A percentile compares a stretch with the other conserved stretches of the same genome.
Conservation (phyloP, 352 stramenopile genomes). For the Globisporangium lucens region DNA sequence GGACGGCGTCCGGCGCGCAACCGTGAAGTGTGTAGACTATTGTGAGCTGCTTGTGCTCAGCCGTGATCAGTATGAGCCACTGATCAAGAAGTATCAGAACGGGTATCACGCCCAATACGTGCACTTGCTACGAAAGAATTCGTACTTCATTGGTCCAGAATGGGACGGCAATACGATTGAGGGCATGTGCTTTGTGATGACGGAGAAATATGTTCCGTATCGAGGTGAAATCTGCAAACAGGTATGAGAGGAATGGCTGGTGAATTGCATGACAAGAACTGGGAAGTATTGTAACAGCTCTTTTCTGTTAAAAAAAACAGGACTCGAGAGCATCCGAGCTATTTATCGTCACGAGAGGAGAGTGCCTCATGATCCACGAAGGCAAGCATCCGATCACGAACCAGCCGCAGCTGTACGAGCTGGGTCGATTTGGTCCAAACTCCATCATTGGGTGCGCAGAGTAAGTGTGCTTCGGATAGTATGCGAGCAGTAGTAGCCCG, state of each 20-base stretch:
- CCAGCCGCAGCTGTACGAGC: conserved; percentile 51
- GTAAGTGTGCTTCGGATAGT: conserved; percentile 30
- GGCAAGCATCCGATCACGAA: conserved; percentile 74
- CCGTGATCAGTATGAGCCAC: conserved; percentile 76
- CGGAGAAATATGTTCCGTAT: conserved; percentile 76
- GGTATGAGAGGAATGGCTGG: conserved; percentile 17
- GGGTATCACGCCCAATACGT: conserved; percentile 81
- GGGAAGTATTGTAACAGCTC: neutral
- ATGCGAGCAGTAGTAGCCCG: neutral
- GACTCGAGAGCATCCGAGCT: conserved; percentile 68
- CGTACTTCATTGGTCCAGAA: conserved; percentile 71
- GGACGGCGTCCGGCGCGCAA: conserved; percentile 65
- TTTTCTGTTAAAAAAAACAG: conserved; percentile 12
- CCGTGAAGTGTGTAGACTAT: conserved; percentile 65
- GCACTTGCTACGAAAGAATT: conserved; percentile 70
- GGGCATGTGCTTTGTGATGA: conserved; percentile 84
- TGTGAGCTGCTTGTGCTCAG: conserved; percentile 73
- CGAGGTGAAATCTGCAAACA: conserved; percentile 77
- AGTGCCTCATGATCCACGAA: conserved; percentile 74
- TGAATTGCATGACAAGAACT: neutral
- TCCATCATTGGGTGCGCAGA: conserved; percentile 78
- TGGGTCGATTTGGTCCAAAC: conserved; percentile 70
- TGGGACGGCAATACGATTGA: conserved; percentile 84
- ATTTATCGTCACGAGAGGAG: conserved; percentile 71
- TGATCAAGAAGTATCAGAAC: conserved; percentile 85